These are phyloP conservation scores for Pseudoperonospora humuli DNA, from an alignment of 352 stramenopile species.

Conservation along the genomic window DNA sequence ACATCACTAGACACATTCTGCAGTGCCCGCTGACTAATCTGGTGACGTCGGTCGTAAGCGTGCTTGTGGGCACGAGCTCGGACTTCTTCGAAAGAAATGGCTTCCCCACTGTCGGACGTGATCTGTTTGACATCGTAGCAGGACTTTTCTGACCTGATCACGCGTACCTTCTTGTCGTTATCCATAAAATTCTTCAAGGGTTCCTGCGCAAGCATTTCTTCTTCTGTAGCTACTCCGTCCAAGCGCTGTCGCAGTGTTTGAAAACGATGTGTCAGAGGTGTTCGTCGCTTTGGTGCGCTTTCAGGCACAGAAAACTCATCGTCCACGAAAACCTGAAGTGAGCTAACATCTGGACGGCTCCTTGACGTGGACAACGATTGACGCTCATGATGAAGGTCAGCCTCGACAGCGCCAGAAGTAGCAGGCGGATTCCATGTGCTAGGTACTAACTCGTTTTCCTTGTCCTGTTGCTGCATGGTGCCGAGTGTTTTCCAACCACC, in stretches of 20 bases:
- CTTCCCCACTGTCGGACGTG: conserved; percentile 33
- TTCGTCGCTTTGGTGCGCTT: conserved; percentile 14
- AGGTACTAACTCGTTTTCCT: conserved; percentile 59
- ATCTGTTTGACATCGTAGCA: conserved; percentile 41
- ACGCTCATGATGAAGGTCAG: conserved; percentile 4
- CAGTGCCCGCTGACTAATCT: conserved; percentile 10
- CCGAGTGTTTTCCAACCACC: conserved; percentile 63
- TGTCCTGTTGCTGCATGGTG: conserved; percentile 65
- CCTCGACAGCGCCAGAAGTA: not conserved
- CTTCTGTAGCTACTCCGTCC: conserved; percentile 58
- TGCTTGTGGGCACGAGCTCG: conserved; percentile 33
- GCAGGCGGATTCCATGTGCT: conserved; percentile 38
- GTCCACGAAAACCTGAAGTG: conserved; percentile 75
- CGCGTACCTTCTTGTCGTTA: conserved; percentile 15
- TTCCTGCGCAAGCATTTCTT: conserved; percentile 64
- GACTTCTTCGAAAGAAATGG: conserved; percentile 77
- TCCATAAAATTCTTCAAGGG: conserved; percentile 70
- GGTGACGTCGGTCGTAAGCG: conserved; percentile 5
- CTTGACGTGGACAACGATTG: conserved; percentile 1
- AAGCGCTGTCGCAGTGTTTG: conserved; percentile 65
- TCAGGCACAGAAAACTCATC: conserved; percentile 42
- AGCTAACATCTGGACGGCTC: conserved; percentile 8
- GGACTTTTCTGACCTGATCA: conserved; percentile 13
- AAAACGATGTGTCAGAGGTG: conserved; percentile 41
- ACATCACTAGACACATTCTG: conserved; percentile 20